Conservation (phyloP, 2,329 filamentous ascomycete species). For the Colletotrichum caudatum region DNA sequence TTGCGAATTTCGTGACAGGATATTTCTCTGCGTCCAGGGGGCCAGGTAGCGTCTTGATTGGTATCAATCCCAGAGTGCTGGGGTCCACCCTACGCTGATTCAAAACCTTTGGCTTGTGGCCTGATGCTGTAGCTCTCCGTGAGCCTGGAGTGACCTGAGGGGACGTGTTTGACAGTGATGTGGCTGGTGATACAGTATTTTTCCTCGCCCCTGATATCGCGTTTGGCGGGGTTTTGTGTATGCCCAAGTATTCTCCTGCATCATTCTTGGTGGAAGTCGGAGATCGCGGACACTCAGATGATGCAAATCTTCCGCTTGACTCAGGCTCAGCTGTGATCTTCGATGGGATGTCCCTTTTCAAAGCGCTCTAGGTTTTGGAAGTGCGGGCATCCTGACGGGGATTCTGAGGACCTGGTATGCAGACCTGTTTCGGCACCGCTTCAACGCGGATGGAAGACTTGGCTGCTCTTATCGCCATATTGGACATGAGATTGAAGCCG, state of each 20-base stretch:
- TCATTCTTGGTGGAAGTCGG: neutral
- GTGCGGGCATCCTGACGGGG: slow-evolving; percentile 16
- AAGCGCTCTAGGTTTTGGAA: slow-evolving; percentile 30
- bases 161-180: neutral
- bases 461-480: slow-evolving; percentile 26
- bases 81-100: slow-evolving; percentile 29
- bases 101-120: slow-evolving; percentile 23
- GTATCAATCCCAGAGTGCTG: slow-evolving; percentile 16
- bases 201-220: neutral
- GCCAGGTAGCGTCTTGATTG: slow-evolving; percentile 24
- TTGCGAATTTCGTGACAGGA: slow-evolving; percentile 8
- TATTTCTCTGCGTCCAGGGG: slow-evolving; percentile 19
- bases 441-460: slow-evolving; percentile 19
- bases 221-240: neutral
- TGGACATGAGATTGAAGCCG: slow-evolving; percentile 2
- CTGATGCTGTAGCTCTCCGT: neutral
- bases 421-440: neutral
- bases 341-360: slow-evolving; percentile 5
- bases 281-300: neutral
- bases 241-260: neutral
- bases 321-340: neutral
- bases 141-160: neutral
- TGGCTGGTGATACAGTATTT: neutral
- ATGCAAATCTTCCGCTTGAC: neutral
- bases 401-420: neutral